phyloP scores from a whole-genome alignment of 345 rosid genomes.

The Euphorbia lathyris region DNA sequence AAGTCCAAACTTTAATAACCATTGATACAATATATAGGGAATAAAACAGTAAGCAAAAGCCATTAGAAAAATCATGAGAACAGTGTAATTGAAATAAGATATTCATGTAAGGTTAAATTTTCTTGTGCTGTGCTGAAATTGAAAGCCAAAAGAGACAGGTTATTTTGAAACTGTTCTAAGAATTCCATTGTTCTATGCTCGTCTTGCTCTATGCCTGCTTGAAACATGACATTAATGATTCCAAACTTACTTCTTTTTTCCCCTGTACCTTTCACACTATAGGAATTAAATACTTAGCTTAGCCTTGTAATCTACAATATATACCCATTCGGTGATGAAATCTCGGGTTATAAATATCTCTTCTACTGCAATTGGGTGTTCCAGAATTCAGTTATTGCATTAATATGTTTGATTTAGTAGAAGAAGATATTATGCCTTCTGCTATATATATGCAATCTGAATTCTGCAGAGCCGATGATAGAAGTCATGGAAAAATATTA shows the following conservation, averaged over 20 bases:
- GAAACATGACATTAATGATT: no score
- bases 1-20: no score
- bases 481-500: no score
- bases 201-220: no score
- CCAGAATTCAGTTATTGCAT: no score
- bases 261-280: no score
- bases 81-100: constrained; percentile 1
- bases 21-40: no score
- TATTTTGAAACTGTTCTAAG: constrained; percentile 17
- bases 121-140: neutral
- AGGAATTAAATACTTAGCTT: neutral
- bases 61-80: neutral
- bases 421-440: constrained; percentile 15
- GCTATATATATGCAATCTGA: constrained; percentile 11
- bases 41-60: neutral
- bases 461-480: constrained; percentile 1
- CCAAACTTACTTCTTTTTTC: no score
- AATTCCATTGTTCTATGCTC: no score
- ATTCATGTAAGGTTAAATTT: constrained; percentile 3
- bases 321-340: constrained; percentile 12
- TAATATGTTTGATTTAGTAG: constrained; percentile 8
- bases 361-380: no score
- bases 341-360: constrained; percentile 6
- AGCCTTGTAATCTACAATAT: constrained; percentile 26
- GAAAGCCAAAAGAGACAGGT: neutral